phyloP scores from a whole-genome alignment of 129 eudicot genomes.

The Helianthus annuus region DNA sequence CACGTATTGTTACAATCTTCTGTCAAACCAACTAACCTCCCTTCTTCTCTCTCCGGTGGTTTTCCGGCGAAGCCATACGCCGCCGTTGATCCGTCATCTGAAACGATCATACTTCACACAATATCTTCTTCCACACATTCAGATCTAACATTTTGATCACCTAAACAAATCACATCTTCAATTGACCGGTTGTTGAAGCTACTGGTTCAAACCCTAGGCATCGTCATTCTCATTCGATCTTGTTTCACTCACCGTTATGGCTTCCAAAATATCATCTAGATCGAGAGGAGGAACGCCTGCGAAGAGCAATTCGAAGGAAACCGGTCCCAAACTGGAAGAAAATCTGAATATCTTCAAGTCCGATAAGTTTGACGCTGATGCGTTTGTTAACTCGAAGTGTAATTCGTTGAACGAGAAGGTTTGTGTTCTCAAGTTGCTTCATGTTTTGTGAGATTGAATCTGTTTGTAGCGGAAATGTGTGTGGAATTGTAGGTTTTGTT shows the following conservation, averaged over 20 bases:
- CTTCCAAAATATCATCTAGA: conserved; percentile 66
- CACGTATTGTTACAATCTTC: no score
- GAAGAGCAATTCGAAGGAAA: conserved; percentile 45
- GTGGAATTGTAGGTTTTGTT: conserved; percentile 14
- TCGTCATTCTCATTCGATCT: conserved; percentile 19
- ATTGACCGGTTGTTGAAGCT: not conserved
- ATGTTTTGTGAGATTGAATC: conserved; percentile 1
- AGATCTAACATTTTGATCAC: conserved; percentile 32
- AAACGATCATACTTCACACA: not conserved
- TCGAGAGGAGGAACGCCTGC: conserved; percentile 61
- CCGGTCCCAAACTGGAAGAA: conserved; percentile 78
- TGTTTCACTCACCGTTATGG: conserved; percentile 36
- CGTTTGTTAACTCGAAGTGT: conserved; percentile 82
- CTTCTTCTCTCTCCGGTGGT: not conserved
- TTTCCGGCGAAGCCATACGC: conserved; percentile 22
- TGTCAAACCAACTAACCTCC: conserved; percentile 32
- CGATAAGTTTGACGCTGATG: conserved; percentile 86
- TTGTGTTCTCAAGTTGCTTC: not conserved
- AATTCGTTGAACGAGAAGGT: conserved; percentile 90
- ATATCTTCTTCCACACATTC: not conserved
- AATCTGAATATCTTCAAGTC: conserved; percentile 79
- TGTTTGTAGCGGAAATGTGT: conserved; percentile 4
- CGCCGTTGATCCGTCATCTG: conserved; percentile 14
- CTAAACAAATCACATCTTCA: conserved; percentile 9
- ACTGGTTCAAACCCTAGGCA: conserved; percentile 29